These are phyloP conservation scores for Cnidoscolus chayamansa DNA, from an alignment of 441 rosid species.

Conservation along the genomic window DNA sequence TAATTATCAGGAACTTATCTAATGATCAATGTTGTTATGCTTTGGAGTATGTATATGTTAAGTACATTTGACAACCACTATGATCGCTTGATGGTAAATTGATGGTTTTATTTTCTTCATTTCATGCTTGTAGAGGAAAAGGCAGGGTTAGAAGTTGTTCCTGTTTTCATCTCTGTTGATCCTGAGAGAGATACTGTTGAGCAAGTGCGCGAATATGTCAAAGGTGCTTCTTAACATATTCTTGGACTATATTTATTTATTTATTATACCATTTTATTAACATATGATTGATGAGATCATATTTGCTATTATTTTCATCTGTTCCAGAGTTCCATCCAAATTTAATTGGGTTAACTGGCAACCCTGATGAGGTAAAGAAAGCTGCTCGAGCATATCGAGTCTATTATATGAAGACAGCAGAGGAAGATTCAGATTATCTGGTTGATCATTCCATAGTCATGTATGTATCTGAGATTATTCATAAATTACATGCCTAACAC, in stretches of 20 bases:
- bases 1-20: background rate
- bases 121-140: constrained; percentile 55
- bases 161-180: constrained; percentile 86
- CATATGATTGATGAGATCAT: background rate
- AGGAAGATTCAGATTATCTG: constrained; percentile 94
- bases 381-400: constrained; percentile 92
- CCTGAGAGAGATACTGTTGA: constrained; percentile 92
- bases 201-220: constrained; percentile 84
- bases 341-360: constrained; percentile 80
- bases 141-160: constrained; percentile 64
- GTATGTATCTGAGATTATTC: constrained; percentile 37
- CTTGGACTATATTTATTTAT: background rate
- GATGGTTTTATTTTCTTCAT: background rate
- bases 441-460: constrained; percentile 97
- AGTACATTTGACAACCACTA: background rate
- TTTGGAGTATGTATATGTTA: background rate
- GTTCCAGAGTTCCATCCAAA: constrained; percentile 82
- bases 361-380: constrained; percentile 62
- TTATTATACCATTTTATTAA: background rate
- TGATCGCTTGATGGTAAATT: background rate
- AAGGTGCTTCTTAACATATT: constrained; percentile 47
- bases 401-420: constrained; percentile 91
- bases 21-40: background rate
- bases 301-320: constrained; percentile 1
- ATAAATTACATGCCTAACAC: background rate